Evolutionary conservation across 2,329 filamentous ascomycete species (phyloP).

Genomic region (Fonsecaea monophora): DNA sequence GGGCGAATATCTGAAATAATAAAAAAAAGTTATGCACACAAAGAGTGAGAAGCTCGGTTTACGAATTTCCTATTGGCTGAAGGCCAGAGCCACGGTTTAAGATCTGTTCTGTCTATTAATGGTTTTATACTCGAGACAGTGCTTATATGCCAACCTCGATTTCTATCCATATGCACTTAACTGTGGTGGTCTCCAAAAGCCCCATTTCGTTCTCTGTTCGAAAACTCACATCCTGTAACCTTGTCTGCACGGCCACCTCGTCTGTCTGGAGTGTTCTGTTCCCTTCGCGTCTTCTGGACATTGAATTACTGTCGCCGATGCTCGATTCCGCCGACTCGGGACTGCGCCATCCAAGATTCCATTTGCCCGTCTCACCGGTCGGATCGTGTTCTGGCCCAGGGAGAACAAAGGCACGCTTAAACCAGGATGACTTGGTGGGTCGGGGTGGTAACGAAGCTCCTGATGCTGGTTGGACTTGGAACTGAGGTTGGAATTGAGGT

Average conservation of each 20-base stretch:
- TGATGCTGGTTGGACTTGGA: constrained; percentile 12
- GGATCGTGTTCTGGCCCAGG: constrained; percentile 36
- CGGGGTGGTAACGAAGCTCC: constrained; percentile 20
- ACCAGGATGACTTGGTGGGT: constrained; percentile 30
- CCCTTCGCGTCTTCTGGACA: background rate
- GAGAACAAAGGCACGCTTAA: constrained; percentile 30
- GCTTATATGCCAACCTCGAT: constrained; percentile 42
- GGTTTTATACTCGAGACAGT: background rate
- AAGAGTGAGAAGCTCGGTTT: background rate
- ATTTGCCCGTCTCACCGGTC: constrained; percentile 39
- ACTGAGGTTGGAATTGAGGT: background rate
- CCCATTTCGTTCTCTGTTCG: constrained; percentile 54
- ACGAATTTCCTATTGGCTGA: background rate
- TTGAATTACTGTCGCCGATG: constrained; percentile 1
- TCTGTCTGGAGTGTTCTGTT: constrained; percentile 35
- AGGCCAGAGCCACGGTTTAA: background rate
- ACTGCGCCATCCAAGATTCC: constrained; percentile 44
- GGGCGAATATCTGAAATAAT: background rate
- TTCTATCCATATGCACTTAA: constrained; percentile 45
- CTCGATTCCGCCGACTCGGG: constrained; percentile 12
- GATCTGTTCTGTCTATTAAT: background rate
- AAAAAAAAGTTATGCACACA: background rate
- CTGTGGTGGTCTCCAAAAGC: constrained; percentile 51
- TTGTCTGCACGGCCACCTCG: constrained; percentile 44
- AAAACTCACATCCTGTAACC: constrained; percentile 50